Evolutionary conservation across 2,329 filamentous ascomycete genomes (phyloP).

Genomic region (Metarhizium guizhouense): DNA sequence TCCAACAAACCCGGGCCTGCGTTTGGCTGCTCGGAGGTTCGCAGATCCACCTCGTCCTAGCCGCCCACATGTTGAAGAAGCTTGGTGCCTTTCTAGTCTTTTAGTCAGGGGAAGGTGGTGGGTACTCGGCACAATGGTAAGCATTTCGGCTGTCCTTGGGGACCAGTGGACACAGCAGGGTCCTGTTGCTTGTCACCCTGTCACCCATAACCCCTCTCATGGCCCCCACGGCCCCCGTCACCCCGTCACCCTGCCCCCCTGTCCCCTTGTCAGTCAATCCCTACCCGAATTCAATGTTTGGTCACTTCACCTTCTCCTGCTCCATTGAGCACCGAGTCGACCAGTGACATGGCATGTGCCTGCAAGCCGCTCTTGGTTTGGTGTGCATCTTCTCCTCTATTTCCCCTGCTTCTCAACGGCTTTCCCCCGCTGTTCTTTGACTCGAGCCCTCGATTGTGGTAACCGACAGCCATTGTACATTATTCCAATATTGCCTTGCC

Average conservation of each 20-base stretch:
- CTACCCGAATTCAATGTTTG: no score
- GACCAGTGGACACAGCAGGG: no score
- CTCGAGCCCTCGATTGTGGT: no score
- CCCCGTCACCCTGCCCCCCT: background rate
- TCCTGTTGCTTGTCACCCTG: background rate
- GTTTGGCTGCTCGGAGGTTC: background rate
- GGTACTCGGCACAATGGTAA: no score
- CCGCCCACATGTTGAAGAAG: constrained; percentile 1
- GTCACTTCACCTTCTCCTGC: no score
- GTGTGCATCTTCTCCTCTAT: background rate
- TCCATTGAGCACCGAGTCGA: no score
- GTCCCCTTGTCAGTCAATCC: no score
- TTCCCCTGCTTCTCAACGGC: background rate
- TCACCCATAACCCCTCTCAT: background rate
- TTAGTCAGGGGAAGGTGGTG: background rate
- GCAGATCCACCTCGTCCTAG: background rate
- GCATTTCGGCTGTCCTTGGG: no score
- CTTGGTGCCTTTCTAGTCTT: background rate
- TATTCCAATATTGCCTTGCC: background rate
- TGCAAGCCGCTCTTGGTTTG: background rate
- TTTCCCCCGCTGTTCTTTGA: background rate
- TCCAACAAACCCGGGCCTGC: background rate
- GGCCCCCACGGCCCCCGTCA: background rate
- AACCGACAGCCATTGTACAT: no score
- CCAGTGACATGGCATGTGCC: background rate